Evolutionary conservation across 495 filamentous ascomycete species (phyloP), one percentile per base, ranked within the genome.

Genomic region (Hypoxylon rickii): DNA sequence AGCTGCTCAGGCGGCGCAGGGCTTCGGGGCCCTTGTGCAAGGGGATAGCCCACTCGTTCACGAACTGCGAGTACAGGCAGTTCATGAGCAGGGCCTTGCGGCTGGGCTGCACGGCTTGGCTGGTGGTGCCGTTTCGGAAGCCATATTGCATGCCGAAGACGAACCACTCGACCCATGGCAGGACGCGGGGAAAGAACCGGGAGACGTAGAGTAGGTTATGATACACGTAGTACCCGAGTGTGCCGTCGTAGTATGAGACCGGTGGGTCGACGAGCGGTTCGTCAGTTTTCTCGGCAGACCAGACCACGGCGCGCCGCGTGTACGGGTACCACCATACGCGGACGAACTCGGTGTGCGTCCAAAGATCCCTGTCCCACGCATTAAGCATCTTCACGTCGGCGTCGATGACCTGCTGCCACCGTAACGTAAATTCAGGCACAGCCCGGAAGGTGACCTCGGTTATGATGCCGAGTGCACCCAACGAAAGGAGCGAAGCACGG

Each of bases 291-390:
- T 85, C 65, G 3, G 92, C 94, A 21, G 81, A 82, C 94, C 94
- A 98, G 13, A 94, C 83, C 54, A 96, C 88, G 13, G 88, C 89
- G 20, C 88, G 79, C 43, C 87, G 82, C 71, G 86, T 88, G 75
- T 98, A 96, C 1, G 94, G 94, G 69, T 96, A 83, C 94, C 94
- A 98, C 94, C 94, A 98, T 34, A 96, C 88, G 18, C 94, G 83
- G 33, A 92, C 89, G 65, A 92, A 98, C 69, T 97, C 90, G 61
- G 85, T 79, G 33, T 83, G 80, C 4, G 82, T 89, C 95, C 95
- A 98, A 19, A 97, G 76, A 10, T 76, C 81, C 12, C 70, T 76
- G 2, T 87, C 77, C 92, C 94, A 98, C 7, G 80, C 73, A 3
- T 75, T 69, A 26, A 97, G 70, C 36, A 98, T 82, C 15, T 80